Evolutionary conservation across 2,329 filamentous ascomycete genomes (phyloP), one percentile per base, ranked within the genome.

Genomic region (Stromatinia cepivora): DNA sequence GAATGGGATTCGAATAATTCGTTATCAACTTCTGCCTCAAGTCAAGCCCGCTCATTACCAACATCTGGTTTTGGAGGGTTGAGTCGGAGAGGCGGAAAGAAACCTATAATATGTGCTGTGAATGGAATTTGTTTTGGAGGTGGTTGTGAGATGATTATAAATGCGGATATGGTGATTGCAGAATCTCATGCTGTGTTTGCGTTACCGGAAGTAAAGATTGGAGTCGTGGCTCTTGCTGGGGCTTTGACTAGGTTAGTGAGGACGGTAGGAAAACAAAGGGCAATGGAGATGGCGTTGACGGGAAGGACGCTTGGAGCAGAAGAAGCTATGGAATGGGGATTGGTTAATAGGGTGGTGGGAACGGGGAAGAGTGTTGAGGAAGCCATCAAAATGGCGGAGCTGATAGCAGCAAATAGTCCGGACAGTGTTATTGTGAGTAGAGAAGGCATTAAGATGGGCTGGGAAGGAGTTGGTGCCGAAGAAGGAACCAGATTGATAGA

Each of bases 91-190:
- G 78, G 80, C 7, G 90, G 90, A 61, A 88, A 87, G 79, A 94
- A 94, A 76, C 92, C 92, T 8, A 84, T 94, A 68, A 85, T 94
- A 39, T 90, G 88, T 1, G 92, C 91, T 0, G 89, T 94, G 28
- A 92, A 93, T 76, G 92, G 92, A 9, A 81, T 90, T 25, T 91
- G 90, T 70, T 84, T 92, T 58, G 92, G 92, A 48, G 92, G 91
- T 66, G 92, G 91, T 1, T 89, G 91, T 79, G 92, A 94, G 81
- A 92, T 93, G 81, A 84, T 87, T 17, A 81, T 90, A 62, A 92
- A 93, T 79, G 86, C 85, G 72, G 92, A 95, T 81, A 81, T 94
- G 69, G 84, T 93, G 3, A 79, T 94, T 45, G 90, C 91, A 4
- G 81, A 84, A 3, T 77, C 80, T 4, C 76, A 78, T 17, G 90